These are phyloP conservation scores for Amaranthus cruentus DNA, from an alignment of 148 eudicot genomes.

Conservation along the genomic window DNA sequence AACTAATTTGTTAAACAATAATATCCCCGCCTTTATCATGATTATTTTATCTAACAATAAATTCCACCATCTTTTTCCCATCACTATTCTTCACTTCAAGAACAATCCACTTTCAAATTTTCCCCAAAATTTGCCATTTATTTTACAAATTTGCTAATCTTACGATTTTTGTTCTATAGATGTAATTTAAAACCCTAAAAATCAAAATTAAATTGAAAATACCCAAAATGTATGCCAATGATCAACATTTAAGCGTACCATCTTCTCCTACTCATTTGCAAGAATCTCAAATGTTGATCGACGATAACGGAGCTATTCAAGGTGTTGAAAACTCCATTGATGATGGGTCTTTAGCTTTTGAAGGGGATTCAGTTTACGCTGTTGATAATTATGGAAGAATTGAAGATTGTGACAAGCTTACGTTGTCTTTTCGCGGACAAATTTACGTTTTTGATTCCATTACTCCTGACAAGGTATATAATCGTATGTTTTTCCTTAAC, in stretches of 20 bases:
- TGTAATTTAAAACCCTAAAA: conserved; percentile 26
- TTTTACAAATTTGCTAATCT: conserved; percentile 17
- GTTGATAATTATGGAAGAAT: conserved; percentile 6
- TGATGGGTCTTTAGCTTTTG: conserved; percentile 24
- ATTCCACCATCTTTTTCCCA: conserved; percentile 2
- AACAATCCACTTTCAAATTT: not conserved
- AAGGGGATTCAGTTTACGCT: conserved; percentile 20
- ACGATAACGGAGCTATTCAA: conserved; percentile 34
- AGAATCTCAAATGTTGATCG: conserved; percentile 26
- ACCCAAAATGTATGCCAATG: conserved; percentile 27
- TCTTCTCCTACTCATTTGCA: conserved; percentile 15
- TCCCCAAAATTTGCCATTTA: not conserved
- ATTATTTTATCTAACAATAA: not conserved
- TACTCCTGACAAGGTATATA: conserved; percentile 53
- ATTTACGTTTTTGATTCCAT: conserved; percentile 72
- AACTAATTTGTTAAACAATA: no score
- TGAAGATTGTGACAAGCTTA: conserved; percentile 45
- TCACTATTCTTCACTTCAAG: not conserved
- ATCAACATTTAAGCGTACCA: conserved; percentile 25
- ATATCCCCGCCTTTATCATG: no score
- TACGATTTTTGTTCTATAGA: conserved; percentile 2
- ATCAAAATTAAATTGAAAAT: not conserved
- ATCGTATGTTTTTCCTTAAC: not conserved
- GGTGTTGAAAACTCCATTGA: conserved; percentile 44
- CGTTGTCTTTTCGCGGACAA: conserved; percentile 60